A percentile compares a stretch with the other conserved stretches of the same genome.
Conservation (phyloP, 2,329 filamentous ascomycete species). For the Alternaria triticina region DNA sequence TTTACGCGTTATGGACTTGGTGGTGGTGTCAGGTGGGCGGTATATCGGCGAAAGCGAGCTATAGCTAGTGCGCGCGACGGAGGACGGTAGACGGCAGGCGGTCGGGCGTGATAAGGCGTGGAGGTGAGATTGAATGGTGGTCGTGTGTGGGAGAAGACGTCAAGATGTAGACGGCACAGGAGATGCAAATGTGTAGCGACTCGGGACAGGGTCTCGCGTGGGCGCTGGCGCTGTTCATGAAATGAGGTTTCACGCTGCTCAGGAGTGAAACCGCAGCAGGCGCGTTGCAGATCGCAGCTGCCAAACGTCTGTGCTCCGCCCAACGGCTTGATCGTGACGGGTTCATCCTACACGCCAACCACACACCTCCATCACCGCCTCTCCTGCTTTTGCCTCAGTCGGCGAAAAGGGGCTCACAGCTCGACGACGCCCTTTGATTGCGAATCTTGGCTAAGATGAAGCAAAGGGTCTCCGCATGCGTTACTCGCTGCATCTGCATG, state of each 20-base stretch:
- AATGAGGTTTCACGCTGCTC: conserved; percentile 16
- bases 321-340: conserved; percentile 10
- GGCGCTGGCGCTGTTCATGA: conserved; percentile 7
- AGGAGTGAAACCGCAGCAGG: conserved; percentile 14
- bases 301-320: conserved; percentile 6
- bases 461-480: conserved; percentile 7
- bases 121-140: not conserved
- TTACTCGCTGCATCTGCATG: conserved; percentile 4
- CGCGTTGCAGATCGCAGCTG: conserved; percentile 9
- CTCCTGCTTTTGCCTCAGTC: not conserved
- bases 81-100: not conserved
- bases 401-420: not conserved
- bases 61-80: not conserved
- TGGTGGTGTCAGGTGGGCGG: not conserved
- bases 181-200: not conserved
- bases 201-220: conserved; percentile 2
- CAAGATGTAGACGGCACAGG: not conserved
- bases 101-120: not conserved
- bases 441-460: conserved; percentile 14
- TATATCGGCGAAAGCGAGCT: conserved; percentile 1
- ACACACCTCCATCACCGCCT: conserved; percentile 3
- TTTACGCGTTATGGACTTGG: conserved; percentile 15
- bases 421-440: conserved; percentile 5
- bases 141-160: not conserved
- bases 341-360: not conserved